A percentile compares a stretch with the other conserved stretches of the same genome.
Evolutionary conservation across 768 basidiomycete genomes (phyloP).

Genomic region (Kwoniella pini): DNA sequence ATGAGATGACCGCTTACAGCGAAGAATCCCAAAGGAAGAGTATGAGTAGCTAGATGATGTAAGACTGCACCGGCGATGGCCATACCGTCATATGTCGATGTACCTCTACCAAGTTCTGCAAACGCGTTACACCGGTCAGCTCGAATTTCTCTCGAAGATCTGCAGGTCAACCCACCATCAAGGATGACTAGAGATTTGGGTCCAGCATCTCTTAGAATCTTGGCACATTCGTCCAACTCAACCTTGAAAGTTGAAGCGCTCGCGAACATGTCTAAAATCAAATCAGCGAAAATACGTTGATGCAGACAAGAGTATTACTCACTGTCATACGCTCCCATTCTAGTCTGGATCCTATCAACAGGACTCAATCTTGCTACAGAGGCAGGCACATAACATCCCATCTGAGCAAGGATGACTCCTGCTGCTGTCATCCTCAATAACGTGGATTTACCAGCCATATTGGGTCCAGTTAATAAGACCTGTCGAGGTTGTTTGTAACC

Average conservation of each 20-base stretch:
- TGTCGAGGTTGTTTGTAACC: slow-evolving; percentile 67
- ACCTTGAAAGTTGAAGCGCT: slow-evolving; percentile 81
- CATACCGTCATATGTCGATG: slow-evolving; percentile 98
- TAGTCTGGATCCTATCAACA: slow-evolving; percentile 84
- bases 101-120: slow-evolving; percentile 90
- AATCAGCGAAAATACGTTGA: slow-evolving; percentile 18
- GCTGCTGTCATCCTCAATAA: slow-evolving; percentile 89
- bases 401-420: slow-evolving; percentile 85
- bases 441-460: slow-evolving; percentile 71
- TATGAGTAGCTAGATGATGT: slow-evolving; percentile 91
- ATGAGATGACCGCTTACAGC: slow-evolving; percentile 57
- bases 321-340: slow-evolving; percentile 99
- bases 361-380: slow-evolving; percentile 81
- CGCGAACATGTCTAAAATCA: slow-evolving; percentile 50
- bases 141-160: no score
- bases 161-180: slow-evolving; percentile 72
- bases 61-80: slow-evolving; percentile 94
- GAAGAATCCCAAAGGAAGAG: slow-evolving; percentile 88
- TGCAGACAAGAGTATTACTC: no score
- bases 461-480: slow-evolving; percentile 79
- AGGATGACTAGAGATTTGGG: slow-evolving; percentile 91
- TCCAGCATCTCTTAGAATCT: slow-evolving; percentile 89
- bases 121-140: slow-evolving; percentile 3
- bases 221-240: slow-evolving; percentile 94
- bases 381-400: slow-evolving; percentile 95